Conservation (phyloP, 164 flowering plant genomes). For the Litsea cubeba region DNA sequence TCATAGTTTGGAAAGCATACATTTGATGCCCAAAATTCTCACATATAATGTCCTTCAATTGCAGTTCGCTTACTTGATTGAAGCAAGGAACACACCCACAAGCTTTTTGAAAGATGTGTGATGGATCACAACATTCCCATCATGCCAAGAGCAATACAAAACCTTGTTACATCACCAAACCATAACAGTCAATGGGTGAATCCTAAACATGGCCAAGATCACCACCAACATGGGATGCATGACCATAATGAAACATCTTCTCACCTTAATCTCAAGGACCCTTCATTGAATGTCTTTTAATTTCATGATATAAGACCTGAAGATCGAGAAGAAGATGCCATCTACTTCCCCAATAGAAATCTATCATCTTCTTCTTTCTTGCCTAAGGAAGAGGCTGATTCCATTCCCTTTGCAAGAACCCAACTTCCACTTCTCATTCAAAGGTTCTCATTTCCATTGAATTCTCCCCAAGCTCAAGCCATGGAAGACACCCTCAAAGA, state of each 20-base stretch:
- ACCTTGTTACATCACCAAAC: not conserved
- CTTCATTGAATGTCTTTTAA: constrained; percentile 22
- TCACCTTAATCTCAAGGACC: constrained; percentile 18
- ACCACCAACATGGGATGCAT: not conserved
- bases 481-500: constrained; percentile 41
- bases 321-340: constrained; percentile 25
- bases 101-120: not conserved
- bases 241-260: not conserved
- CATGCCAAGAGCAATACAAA: not conserved
- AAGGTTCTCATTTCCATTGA: constrained; percentile 28
- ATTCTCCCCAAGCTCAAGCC: constrained; percentile 45
- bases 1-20: no score
- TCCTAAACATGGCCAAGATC: not conserved
- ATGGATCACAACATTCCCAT: not conserved
- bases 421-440: constrained; percentile 34
- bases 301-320: constrained; percentile 29
- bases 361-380: constrained; percentile 30
- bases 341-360: constrained; percentile 26
- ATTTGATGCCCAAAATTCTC: no score
- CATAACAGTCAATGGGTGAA: not conserved
- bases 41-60: not conserved
- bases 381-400: constrained; percentile 35
- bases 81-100: not conserved
- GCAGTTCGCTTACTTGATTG: not conserved
- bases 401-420: constrained; percentile 43